Evolutionary conservation across 306 rosid genomes (phyloP), one percentile per base, ranked within the genome.

Genomic region (Begonia fuchsioides): DNA sequence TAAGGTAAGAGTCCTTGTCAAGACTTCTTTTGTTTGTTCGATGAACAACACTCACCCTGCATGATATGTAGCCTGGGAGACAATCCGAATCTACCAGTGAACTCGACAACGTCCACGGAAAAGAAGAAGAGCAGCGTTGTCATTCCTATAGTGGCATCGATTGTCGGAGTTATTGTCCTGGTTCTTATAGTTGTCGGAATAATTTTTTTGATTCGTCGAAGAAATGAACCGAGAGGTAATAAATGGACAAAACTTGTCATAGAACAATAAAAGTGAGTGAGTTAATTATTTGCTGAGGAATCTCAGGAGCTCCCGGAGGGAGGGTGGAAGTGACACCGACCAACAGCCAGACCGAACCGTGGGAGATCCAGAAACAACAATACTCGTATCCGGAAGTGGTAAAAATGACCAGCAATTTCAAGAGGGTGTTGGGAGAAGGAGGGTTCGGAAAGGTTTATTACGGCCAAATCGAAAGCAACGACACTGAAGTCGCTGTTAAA

Each of bases 401-500:
- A 18, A 57, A 51, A 18, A 63, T 77, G 8, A 77, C 77, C 49
- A 63, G 43, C 60, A 72, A 77, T 53, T 70, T 72, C 15, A 67
- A 39, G 61, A 69, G 19, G 48, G 35, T 66, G 66, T 62, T 73
- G 11, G 74, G 83, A 10, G 66, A 69, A 63, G 83, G 83, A 16
- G 83, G 70, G 54, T 66, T 63, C 58, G 79, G 70, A 63, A 63
- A 41, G 44, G 83, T 77, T 9, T 73, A 77, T 60, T 56, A 66
- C 35, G 83, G 83, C 20, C 38, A 14, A 38, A 11, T 69, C 12
- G 64, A 17, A 26, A 26, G 35, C 8, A 5, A 5, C 17, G 49
- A 67, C 43, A 61, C 44, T 44, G 69, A 77, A 59, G 76, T 72
- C 13, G 79, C 83, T 49, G 83, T 77, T 39, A 77, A 72, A 53